Base-by-base conservation (phyloP, 202 grass and related monocot species). In the Musa balbisiana region DNA sequence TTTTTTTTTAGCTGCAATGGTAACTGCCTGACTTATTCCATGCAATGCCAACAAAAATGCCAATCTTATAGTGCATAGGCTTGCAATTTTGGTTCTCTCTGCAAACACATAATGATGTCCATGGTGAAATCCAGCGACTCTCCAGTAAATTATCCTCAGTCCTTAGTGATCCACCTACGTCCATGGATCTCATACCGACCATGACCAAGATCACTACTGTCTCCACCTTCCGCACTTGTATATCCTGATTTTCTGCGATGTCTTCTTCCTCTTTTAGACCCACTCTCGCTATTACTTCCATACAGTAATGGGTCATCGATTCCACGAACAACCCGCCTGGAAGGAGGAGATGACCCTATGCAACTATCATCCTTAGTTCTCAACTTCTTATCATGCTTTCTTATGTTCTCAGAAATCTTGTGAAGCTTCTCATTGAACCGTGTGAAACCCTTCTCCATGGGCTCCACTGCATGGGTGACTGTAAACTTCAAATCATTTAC, bases 401-500 rank as follows among this genome's bases (percentile, higher is more conserved):
- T 96, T 0, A 96, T 96, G 75, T 96, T 92, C 76, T 90, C 75
- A 2, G 92, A 96, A 64, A 96, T 90, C 72, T 22, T 88, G 69
- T 96, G 93, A 73, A 96, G 78, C 73, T 87, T 96, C 72, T 88
- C 84, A 8, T 96, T 90, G 83, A 96, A 88, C 60, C 55, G 55
- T 62, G 84, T 82, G 27, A 86, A 79, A 16, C 84, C 84, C 69
- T 86, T 86, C 52, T 86, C 84, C 84, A 86, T 86, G 0, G 93
- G 93, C 54, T 92, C 90, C 72, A 92, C 89, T 2, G 90, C 93
- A 29, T 96, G 93, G 78, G 84, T 90, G 15, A 96, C 81, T 9
- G 93, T 96, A 79, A 92, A 96, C 87, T 90, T 96, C 87, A 96
- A 73, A 78, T 96, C 93, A 84, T 96, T 92, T 58, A 92, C 89